These are phyloP conservation scores for Neodidymelliopsis sp. DNA, from an alignment of 2,329 filamentous ascomycete genomes.

Conservation along the genomic window DNA sequence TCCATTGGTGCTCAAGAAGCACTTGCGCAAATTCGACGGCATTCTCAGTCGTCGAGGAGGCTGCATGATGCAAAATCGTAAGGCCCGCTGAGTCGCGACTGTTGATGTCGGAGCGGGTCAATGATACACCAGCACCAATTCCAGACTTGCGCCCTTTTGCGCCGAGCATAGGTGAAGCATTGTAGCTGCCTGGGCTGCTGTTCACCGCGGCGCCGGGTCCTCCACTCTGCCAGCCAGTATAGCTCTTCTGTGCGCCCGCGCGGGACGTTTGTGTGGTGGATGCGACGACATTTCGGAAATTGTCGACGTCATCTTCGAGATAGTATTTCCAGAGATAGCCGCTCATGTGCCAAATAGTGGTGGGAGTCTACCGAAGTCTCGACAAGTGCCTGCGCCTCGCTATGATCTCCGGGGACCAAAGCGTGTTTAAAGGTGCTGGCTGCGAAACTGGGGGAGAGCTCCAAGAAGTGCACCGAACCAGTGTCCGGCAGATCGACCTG, in stretches of 20 bases:
- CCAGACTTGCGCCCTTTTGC: conserved; percentile 45
- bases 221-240: conserved; percentile 44
- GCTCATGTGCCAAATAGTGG: conserved; percentile 75
- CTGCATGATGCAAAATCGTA: conserved; percentile 84
- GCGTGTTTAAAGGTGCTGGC: conserved; percentile 83
- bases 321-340: conserved; percentile 96
- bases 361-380: conserved; percentile 59
- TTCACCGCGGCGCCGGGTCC: conserved; percentile 44
- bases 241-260: conserved; percentile 61
- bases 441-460: conserved; percentile 59
- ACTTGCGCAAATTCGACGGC: conserved; percentile 79
- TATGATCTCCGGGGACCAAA: conserved; percentile 86
- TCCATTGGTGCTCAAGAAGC: conserved; percentile 79
- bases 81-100: conserved; percentile 81
- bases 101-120: conserved; percentile 77
- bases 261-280: conserved; percentile 69
- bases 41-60: conserved; percentile 74
- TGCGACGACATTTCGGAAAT: conserved; percentile 87
- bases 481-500: conserved; percentile 14
- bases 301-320: conserved; percentile 96
- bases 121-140: conserved; percentile 40
- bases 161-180: conserved; percentile 54
- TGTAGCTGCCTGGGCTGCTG: conserved; percentile 57
- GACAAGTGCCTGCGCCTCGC: conserved; percentile 75
- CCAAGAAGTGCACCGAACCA: conserved; percentile 33